phyloP scores from a whole-genome alignment of 2,329 filamentous ascomycete genomes.

The Colletotrichum destructivum region DNA sequence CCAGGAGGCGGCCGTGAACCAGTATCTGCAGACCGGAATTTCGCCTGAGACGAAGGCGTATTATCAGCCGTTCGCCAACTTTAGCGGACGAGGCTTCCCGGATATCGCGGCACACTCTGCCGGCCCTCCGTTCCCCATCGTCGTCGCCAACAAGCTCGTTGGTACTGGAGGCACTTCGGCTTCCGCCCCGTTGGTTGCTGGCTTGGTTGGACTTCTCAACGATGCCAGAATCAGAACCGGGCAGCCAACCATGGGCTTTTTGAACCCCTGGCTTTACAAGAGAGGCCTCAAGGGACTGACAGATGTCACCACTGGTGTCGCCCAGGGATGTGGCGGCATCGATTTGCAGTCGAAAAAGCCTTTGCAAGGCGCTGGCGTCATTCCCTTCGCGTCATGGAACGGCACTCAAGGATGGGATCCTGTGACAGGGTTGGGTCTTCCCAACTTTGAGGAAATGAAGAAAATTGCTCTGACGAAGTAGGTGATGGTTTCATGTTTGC shows the following conservation, averaged over 20 bases:
- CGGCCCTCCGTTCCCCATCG: constrained; percentile 36
- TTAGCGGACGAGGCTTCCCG: constrained; percentile 70
- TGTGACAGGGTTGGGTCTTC: constrained; percentile 61
- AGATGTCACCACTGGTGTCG: constrained; percentile 51
- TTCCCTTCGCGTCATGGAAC: constrained; percentile 49
- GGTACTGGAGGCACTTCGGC: constrained; percentile 60
- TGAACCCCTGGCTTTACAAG: constrained; percentile 74
- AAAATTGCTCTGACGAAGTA: constrained; percentile 38
- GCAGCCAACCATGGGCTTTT: constrained; percentile 68
- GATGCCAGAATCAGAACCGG: constrained; percentile 71
- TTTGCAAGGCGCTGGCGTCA: constrained; percentile 46
- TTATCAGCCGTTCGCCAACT: constrained; percentile 65
- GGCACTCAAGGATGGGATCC: constrained; percentile 58
- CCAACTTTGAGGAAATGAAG: constrained; percentile 54
- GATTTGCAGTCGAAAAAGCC: constrained; percentile 45
- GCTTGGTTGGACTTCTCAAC: constrained; percentile 76
- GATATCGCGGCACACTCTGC: constrained; percentile 72
- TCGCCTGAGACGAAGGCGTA: constrained; percentile 57
- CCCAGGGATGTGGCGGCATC: constrained; percentile 46
- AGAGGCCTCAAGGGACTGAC: constrained; percentile 51
- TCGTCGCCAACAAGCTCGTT: constrained; percentile 48
- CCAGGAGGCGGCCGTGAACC: constrained; percentile 62
- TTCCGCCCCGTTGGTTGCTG: constrained; percentile 74
- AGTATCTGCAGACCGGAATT: constrained; percentile 55
- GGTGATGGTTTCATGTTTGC: constrained; percentile 18